phyloP scores from a whole-genome alignment of 345 rosid genomes.

The Brassica napus region Da-Ae NC_063450.1:48355001-48355500 shows the following conservation, averaged over 20 bases:
- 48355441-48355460: neutral
- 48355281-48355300: slow-evolving; percentile 74
- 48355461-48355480: no score
- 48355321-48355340: slow-evolving; percentile 33
- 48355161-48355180: slow-evolving; percentile 59
- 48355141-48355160: slow-evolving; percentile 96
- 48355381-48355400: slow-evolving; percentile 60
- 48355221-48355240: neutral
- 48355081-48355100: slow-evolving; percentile 1
- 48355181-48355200: neutral
- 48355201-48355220: slow-evolving; percentile 2
- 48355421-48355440: slow-evolving; percentile 27
- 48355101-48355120: neutral
- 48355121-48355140: slow-evolving; percentile 78
- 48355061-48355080: neutral
- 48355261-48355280: slow-evolving; percentile 48
- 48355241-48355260: slow-evolving; percentile 61
- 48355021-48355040: neutral
- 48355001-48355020: neutral
- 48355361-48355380: slow-evolving; percentile 67
- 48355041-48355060: neutral
- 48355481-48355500: neutral
- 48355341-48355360: slow-evolving; percentile 32
- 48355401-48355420: slow-evolving; percentile 6
- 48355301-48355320: slow-evolving; percentile 52